Conservation (phyloP, 2,329 filamentous ascomycete genomes). For the Pleurostoma richardsiae region DNA sequence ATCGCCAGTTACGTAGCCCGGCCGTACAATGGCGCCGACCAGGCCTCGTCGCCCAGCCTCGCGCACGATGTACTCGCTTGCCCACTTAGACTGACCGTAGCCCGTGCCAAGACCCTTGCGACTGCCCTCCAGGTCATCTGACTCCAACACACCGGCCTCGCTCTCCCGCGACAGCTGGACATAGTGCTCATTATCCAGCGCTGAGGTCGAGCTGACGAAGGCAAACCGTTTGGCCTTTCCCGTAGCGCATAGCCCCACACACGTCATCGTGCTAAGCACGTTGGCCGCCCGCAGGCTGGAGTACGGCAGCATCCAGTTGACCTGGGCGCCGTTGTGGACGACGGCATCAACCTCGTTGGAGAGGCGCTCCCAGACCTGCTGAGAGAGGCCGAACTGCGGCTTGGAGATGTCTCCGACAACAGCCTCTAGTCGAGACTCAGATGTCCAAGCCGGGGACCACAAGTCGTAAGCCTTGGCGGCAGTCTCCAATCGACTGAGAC, state of each 20-base stretch:
- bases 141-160: conserved; percentile 63
- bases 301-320: conserved; percentile 81
- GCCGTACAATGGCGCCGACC: conserved; percentile 68
- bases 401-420: conserved; percentile 72
- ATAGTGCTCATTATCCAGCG: conserved; percentile 79
- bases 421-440: conserved; percentile 51
- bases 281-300: conserved; percentile 67
- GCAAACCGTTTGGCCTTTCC: conserved; percentile 75
- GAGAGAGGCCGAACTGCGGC: conserved; percentile 67
- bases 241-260: conserved; percentile 67
- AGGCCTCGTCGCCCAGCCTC: conserved; percentile 77
- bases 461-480: conserved; percentile 74
- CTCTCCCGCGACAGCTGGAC: conserved; percentile 67
- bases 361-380: conserved; percentile 60
- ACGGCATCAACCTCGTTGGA: conserved; percentile 64
- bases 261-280: conserved; percentile 75
- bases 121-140: conserved; percentile 74
- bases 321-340: conserved; percentile 76
- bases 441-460: conserved; percentile 65
- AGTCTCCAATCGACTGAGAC: conserved; percentile 58
- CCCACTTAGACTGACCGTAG: conserved; percentile 92
- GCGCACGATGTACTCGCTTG: conserved; percentile 62
- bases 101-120: conserved; percentile 74
- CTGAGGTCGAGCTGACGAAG: conserved; percentile 79
- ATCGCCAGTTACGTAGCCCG: conserved; percentile 82